Base-by-base conservation (phyloP, 139 green algal genomes). In the Chlorella vulgaris region DNA sequence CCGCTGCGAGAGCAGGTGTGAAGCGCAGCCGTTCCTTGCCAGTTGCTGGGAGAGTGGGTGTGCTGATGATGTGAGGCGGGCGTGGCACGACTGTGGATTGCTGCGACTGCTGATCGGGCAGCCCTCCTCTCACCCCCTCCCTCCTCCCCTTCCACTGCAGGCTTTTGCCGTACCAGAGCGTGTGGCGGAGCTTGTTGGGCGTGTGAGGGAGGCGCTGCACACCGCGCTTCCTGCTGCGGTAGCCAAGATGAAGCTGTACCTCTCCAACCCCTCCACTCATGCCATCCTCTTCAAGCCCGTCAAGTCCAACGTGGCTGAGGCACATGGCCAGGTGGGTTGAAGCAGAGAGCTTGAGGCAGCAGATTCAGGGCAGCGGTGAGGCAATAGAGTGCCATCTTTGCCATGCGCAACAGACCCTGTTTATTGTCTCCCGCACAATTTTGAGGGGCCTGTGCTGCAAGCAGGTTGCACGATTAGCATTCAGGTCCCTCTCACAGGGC, bases 261-360 rank as follows among this genome's bases (percentile, higher is more conserved):
- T 99, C 43, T 81, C 88, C 51, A 93, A 93, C 70, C 81, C 90
- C 22, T 77, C 81, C 76, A 98, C 95, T 18, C 90, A 91, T 40
- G 86, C 84, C 55, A 94, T 97, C 60, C 87, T 99, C 75, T 93
- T 98, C 78, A 90, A 89, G 62, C 96, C 96, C 53, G 96, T 99
- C 82, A 94, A 94, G 83, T 92, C 84, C 68, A 99, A 99, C 81
- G 93, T 99, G 40, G 86, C 91, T 1, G 96, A 99, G 84, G 96
- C 96, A 19, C 95, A 98, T 80, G 90, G 80, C 2, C 96, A 99
- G 87, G 53, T 88, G 69, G 26, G 40, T 26, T 36, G n/a, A 29
- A 42, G 31, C 2, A 53, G 35, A 18, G n/a, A n/a, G n/a, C 31
- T 53, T 2, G 43, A 42, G 69, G 19, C 21, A 19, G n/a, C 22